phyloP scores from a whole-genome alignment of 352 stramenopile genomes.

The Phytophthora brassicae region DNA sequence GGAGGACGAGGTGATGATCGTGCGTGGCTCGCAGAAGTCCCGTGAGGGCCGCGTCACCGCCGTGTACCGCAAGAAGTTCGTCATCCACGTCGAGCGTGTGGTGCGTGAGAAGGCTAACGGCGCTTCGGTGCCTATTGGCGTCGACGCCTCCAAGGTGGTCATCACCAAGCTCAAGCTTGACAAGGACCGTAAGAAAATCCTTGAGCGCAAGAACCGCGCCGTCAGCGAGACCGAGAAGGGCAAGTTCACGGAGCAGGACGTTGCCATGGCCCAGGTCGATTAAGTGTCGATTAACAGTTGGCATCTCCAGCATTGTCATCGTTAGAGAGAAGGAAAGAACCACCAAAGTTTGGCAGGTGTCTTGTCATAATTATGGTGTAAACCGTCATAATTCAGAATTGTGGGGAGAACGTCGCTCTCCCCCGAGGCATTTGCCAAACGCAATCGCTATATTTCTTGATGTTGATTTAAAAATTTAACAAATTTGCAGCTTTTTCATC shows the following conservation, averaged over 20 bases:
- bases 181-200: constrained; percentile 99
- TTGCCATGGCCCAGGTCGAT: constrained; percentile 88
- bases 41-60: constrained; percentile 98
- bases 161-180: constrained; percentile 99
- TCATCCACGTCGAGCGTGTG: constrained; percentile 99
- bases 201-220: constrained; percentile 97
- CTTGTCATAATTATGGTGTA: constrained; percentile 1
- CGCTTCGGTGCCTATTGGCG: constrained; percentile 94
- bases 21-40: constrained; percentile 97
- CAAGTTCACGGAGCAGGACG: constrained; percentile 91
- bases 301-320: constrained; percentile 41
- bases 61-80: constrained; percentile 99
- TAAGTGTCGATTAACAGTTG: constrained; percentile 48
- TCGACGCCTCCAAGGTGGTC: constrained; percentile 98
- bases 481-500: constrained; percentile 54
- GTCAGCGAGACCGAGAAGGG: constrained; percentile 78
- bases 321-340: constrained; percentile 46
- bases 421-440: constrained; percentile 27
- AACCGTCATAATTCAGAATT: constrained; percentile 28
- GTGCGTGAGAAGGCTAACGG: constrained; percentile 99
- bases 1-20: constrained; percentile 99
- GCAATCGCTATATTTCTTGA: not conserved
- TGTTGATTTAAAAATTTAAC: constrained; percentile 11
- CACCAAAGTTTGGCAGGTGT: constrained; percentile 26
- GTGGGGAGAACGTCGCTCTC: constrained; percentile 14